These are phyloP conservation scores for Nowakowskiella sp. DNA, from an alignment of 192 early-diverging fungal genomes.

Conservation along the genomic window DNA sequence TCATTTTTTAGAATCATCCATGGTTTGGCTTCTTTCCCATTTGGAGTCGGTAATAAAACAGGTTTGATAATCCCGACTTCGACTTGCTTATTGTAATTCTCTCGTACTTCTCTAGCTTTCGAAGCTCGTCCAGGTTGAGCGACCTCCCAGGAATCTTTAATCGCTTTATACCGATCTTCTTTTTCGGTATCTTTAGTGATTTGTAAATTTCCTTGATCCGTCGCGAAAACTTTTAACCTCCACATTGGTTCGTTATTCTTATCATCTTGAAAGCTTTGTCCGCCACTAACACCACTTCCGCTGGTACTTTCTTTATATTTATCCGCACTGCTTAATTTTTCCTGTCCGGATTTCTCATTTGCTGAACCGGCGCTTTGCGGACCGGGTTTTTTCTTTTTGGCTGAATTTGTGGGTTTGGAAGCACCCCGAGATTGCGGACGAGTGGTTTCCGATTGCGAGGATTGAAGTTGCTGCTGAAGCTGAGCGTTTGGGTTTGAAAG, in stretches of 20 bases:
- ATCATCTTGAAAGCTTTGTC: not conserved
- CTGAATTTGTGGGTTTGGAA: constrained; percentile 24
- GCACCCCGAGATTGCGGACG: constrained; percentile 28
- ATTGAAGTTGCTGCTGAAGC: not conserved
- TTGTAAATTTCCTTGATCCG: constrained; percentile 31
- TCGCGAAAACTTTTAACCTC: constrained; percentile 41
- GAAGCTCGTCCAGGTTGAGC: constrained; percentile 37
- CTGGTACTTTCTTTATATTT: constrained; percentile 6
- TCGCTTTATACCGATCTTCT: constrained; percentile 45
- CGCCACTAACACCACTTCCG: not conserved
- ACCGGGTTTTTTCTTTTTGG: constrained; percentile 31
- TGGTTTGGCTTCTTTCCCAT: constrained; percentile 20
- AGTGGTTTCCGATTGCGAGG: constrained; percentile 9
- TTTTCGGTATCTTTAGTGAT: constrained; percentile 55
- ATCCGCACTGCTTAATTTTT: not conserved
- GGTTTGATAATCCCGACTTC: constrained; percentile 34
- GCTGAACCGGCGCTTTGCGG: not conserved
- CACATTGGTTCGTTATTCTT: constrained; percentile 31
- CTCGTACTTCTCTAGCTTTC: constrained; percentile 42
- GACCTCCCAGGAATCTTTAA: constrained; percentile 54
- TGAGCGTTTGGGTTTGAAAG: no score
- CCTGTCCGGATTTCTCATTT: constrained; percentile 2
- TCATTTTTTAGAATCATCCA: constrained; percentile 30
- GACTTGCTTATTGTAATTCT: constrained; percentile 35
- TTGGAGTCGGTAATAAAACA: constrained; percentile 13